phyloP scores from a whole-genome alignment of 768 basidiomycete species.

The Nidularia sp. region DNA sequence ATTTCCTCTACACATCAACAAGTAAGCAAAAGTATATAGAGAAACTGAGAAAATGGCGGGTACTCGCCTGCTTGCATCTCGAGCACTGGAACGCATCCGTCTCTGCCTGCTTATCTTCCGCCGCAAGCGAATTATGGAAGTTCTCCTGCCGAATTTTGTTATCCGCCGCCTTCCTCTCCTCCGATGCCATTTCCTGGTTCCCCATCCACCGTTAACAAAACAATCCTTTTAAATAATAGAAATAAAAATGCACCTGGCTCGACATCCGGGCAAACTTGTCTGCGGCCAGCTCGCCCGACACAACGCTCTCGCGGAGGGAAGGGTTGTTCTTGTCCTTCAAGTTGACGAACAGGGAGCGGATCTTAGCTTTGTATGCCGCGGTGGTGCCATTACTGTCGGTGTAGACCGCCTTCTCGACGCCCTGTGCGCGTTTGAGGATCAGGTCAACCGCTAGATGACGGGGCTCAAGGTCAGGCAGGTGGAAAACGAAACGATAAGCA shows the following conservation, averaged over 20 bases:
- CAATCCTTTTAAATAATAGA: neutral
- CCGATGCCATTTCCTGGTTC: slow-evolving; percentile 89
- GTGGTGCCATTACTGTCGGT: slow-evolving; percentile 39
- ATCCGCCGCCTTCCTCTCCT: slow-evolving; percentile 83
- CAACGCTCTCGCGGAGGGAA: slow-evolving; percentile 75
- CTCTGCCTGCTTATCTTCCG: slow-evolving; percentile 87
- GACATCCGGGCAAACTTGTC: slow-evolving; percentile 76
- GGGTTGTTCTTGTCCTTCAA: slow-evolving; percentile 96
- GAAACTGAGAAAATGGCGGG: neutral
- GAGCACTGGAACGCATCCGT: slow-evolving; percentile 98
- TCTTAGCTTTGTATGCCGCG: slow-evolving; percentile 66
- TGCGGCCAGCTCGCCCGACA: slow-evolving; percentile 72
- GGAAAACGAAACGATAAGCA: neutral
- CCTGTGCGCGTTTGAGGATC: slow-evolving; percentile 61
- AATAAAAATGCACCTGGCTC: slow-evolving; percentile 54
- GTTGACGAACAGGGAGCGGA: slow-evolving; percentile 87
- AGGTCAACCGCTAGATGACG: slow-evolving; percentile 57
- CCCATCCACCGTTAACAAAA: neutral
- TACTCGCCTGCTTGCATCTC: slow-evolving; percentile 80
- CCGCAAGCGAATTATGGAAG: slow-evolving; percentile 86
- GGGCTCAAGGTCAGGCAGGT: neutral
- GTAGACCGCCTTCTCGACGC: slow-evolving; percentile 67
- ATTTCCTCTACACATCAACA: slow-evolving; percentile 55
- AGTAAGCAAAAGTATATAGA: neutral
- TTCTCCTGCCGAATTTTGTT: slow-evolving; percentile 81